Percentiles rank a stretch among this genome's conserved stretches.
These are phyloP conservation scores for Fistulinella prunicolor DNA, from an alignment of 768 basidiomycete species.

Conservation along the genomic window DNA sequence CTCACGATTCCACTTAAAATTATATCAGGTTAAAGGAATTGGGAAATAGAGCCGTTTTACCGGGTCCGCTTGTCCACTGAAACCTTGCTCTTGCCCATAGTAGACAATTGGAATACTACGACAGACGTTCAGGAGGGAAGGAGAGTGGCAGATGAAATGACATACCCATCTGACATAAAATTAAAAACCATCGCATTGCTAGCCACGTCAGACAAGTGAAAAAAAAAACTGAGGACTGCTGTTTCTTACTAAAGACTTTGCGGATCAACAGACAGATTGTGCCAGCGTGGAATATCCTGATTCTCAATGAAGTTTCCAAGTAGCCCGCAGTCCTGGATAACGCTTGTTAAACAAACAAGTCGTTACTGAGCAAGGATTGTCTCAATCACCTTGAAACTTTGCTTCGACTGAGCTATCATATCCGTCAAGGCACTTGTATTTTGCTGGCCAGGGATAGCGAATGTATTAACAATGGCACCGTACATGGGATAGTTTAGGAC, in stretches of 20 bases:
- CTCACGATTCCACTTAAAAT: slow-evolving; percentile 63
- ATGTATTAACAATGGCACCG: slow-evolving; percentile 57
- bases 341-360: neutral
- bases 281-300: slow-evolving; percentile 75
- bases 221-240: neutral
- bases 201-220: slow-evolving; percentile 12
- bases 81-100: slow-evolving; percentile 77
- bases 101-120: slow-evolving; percentile 73
- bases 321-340: slow-evolving; percentile 22
- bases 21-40: neutral
- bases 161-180: slow-evolving; percentile 70
- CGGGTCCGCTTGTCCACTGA: slow-evolving; percentile 63
- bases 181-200: slow-evolving; percentile 74
- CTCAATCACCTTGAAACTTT: slow-evolving; percentile 44
- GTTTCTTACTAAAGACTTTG: slow-evolving; percentile 61
- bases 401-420: slow-evolving; percentile 51
- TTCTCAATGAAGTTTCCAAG: slow-evolving; percentile 82
- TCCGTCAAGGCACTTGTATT: slow-evolving; percentile 59
- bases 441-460: slow-evolving; percentile 63
- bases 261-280: slow-evolving; percentile 65
- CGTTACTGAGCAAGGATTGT: neutral
- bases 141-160: neutral
- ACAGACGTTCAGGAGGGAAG: neutral
- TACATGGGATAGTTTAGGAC: slow-evolving; percentile 75
- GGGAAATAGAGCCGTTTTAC: slow-evolving; percentile 36